Percentiles rank a stretch among this genome's conserved stretches.
phyloP scores from a whole-genome alignment of 2,329 filamentous ascomycete genomes.

The Orbilia brochopaga region DNA sequence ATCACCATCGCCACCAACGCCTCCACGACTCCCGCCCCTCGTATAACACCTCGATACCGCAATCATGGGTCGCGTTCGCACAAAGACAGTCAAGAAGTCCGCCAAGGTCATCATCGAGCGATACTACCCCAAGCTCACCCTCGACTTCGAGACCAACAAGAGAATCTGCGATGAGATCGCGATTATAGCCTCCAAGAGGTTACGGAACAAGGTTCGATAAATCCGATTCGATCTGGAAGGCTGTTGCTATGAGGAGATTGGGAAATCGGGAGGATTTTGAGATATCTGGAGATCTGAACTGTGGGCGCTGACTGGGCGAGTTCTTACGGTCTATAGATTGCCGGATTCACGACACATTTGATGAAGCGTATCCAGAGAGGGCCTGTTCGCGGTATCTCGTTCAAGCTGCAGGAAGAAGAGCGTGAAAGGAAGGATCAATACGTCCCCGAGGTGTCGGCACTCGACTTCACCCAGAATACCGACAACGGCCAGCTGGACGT shows the following conservation, averaged over 20 bases:
- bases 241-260: constrained; percentile 14
- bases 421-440: constrained; percentile 99
- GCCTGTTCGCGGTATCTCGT: constrained; percentile 99
- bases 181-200: constrained; percentile 98
- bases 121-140: constrained; percentile 95
- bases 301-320: constrained; percentile 30
- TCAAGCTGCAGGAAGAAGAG: constrained; percentile 99
- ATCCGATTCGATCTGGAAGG: constrained; percentile 1
- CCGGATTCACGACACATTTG: constrained; percentile 96
- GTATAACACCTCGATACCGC: constrained; percentile 32
- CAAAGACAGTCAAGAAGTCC: constrained; percentile 78
- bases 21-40: constrained; percentile 18
- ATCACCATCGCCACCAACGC: constrained; percentile 21
- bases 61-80: constrained; percentile 64
- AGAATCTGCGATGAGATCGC: constrained; percentile 99
- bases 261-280: neutral
- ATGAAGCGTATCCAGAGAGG: constrained; percentile 99
- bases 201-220: constrained; percentile 88
- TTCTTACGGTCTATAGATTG: constrained; percentile 68
- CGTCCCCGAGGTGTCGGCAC: constrained; percentile 96
- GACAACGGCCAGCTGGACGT: constrained; percentile 94
- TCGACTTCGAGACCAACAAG: constrained; percentile 99
- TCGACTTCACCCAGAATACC: constrained; percentile 94
- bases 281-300: constrained; percentile 4
- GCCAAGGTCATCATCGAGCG: constrained; percentile 99